Evolutionary conservation across 768 basidiomycete species (phyloP).

Genomic region (Suillus spraguei): DNA sequence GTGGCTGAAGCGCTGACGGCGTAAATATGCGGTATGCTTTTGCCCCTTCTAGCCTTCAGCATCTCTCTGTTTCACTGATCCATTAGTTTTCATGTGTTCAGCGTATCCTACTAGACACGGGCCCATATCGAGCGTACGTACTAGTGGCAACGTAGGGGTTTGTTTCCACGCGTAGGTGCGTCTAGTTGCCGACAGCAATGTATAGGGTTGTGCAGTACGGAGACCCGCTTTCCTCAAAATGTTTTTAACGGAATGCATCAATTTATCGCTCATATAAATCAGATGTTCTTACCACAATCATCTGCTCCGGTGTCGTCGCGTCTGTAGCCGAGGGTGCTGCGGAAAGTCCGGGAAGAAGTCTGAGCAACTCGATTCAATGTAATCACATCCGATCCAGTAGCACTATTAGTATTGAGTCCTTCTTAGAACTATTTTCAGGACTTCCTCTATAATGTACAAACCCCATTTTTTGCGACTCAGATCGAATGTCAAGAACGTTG

Average conservation of each 20-base stretch:
- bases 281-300: not conserved
- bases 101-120: not conserved
- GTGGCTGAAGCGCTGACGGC: not conserved
- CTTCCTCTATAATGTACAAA: not conserved
- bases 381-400: not conserved
- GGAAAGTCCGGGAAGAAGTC: not conserved
- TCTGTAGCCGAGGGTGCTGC: not conserved
- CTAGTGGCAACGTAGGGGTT: not conserved
- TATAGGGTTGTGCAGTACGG: not conserved
- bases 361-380: not conserved
- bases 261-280: not conserved
- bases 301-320: conserved; percentile 2
- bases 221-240: not conserved
- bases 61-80: not conserved
- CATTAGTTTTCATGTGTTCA: not conserved
- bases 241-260: not conserved
- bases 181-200: not conserved
- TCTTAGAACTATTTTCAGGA: not conserved
- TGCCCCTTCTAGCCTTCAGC: not conserved
- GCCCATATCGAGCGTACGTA: not conserved
- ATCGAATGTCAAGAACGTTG: no score
- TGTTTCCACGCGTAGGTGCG: not conserved
- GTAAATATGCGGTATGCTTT: not conserved
- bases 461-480: not conserved
- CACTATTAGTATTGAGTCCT: not conserved